phyloP scores from a whole-genome alignment of 495 filamentous ascomycete species.

The Daldinia concentrica region DNA sequence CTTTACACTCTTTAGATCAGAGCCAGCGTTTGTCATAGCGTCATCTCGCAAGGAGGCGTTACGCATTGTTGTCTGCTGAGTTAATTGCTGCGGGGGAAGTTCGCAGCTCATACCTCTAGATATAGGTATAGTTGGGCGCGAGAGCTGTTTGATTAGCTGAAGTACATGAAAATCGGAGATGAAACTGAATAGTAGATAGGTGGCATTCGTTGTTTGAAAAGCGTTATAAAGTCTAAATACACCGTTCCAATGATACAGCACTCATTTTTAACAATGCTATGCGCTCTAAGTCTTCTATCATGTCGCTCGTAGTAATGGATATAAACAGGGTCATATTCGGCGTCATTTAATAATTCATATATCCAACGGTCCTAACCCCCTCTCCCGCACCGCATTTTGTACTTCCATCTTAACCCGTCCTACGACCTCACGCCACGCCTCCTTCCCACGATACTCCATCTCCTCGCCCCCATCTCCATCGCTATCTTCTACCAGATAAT shows the following conservation, averaged over 20 bases:
- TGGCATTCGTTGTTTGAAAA: slow-evolving; percentile 22
- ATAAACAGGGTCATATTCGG: not conserved
- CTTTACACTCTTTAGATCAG: not conserved
- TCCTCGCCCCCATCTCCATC: slow-evolving; percentile 31
- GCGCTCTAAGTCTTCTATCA: not conserved
- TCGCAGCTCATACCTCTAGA: not conserved
- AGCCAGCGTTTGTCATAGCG: not conserved
- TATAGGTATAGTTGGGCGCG: not conserved
- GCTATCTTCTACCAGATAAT: slow-evolving; percentile 70
- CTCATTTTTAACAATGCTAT: not conserved
- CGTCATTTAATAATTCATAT: slow-evolving; percentile 42
- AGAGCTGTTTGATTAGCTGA: not conserved
- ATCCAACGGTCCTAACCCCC: slow-evolving; percentile 72
- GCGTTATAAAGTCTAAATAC: slow-evolving; percentile 17
- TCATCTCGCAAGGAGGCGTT: not conserved
- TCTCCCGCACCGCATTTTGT: slow-evolving; percentile 65
- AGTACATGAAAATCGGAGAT: not conserved
- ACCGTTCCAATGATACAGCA: slow-evolving; percentile 1
- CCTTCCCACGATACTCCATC: slow-evolving; percentile 37
- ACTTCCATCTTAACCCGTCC: slow-evolving; percentile 64
- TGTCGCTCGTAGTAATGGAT: not conserved
- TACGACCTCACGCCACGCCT: slow-evolving; percentile 61
- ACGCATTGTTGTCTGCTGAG: slow-evolving; percentile 1
- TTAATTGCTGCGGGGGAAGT: not conserved
- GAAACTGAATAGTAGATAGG: slow-evolving; percentile 19